Base-by-base conservation (phyloP, 768 basidiomycete genomes). In the Strobilomyces dryophilus region DNA sequence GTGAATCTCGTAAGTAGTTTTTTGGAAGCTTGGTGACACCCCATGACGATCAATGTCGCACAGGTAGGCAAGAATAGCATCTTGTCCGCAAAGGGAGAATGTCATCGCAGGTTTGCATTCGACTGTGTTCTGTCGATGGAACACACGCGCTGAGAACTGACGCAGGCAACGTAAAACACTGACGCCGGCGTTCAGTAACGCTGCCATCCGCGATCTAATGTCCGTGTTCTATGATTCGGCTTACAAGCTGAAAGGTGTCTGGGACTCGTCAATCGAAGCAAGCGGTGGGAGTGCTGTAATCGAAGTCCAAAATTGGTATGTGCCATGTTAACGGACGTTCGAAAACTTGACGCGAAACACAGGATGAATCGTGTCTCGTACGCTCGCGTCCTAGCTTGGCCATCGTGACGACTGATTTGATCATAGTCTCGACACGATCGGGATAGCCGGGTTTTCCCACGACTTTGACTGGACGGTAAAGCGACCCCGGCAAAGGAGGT, bases 231-330 rank as follows among this genome's bases (percentile, higher is more conserved):
- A 67, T 39, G 71, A 75, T 47, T 74, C 73, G 0, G 76, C 63
- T 4, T 72, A 76, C 64, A 74, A 74, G 66, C 60, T 54, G 8
- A 72, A 71, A 62, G 52, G 59, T 1, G 47, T 51, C 21, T 73
- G 72, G 72, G 71, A 73, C 10, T 48, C 58, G 2, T 43, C 61
- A 18, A 55, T 72, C 2, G 64, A 69, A 29, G 45, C 61, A n/a
- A 48, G 17, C 3, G 54, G 49, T n/a, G 65, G 59, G 3, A 64
- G 69, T 21, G 63, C 68, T 0, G 34, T 74, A 6, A 75, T 81
- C 31, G 77, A 81, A 40, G 78, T 81, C 12, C 76, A 81, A 53
- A 65, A 58, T 41, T 81, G 80, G 77, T 75, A 40, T 7, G 67
- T 26, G 24, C 24, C 29, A 29, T 29, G 29, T 29, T 9, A 2